These are phyloP conservation scores for Fraxinus sp. DNA, from an alignment of 305 asterid genomes.

Conservation along the genomic window DNA sequence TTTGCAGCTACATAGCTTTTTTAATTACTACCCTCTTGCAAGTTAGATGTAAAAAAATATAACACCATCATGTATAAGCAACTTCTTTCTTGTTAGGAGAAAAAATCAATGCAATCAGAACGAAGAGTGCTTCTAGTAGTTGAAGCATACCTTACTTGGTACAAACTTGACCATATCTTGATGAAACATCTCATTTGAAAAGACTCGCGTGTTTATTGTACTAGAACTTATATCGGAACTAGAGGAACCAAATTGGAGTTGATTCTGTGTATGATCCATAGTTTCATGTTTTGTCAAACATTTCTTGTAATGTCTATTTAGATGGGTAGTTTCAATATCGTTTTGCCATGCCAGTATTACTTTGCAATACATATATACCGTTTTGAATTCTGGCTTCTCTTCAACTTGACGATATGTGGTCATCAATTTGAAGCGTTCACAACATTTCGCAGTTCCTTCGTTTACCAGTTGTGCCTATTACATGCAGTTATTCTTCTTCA, in stretches of 20 bases:
- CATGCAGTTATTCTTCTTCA: not conserved
- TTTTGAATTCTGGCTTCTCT: not conserved
- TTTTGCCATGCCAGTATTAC: not conserved
- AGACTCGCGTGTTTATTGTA: not conserved
- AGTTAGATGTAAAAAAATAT: no score
- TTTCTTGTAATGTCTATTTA: not conserved
- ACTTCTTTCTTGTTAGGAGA: not conserved
- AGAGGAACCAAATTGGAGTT: not conserved
- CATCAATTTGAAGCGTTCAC: not conserved
- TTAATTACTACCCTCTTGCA: no score
- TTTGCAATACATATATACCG: no score
- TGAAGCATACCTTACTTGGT: no score
- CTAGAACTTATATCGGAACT: not conserved
- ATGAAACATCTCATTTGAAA: not conserved
- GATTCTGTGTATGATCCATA: not conserved
- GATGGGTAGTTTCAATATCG: not conserved
- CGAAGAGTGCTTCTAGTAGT: not conserved
- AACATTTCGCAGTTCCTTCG: not conserved
- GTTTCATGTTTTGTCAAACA: not conserved
- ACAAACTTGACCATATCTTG: not conserved
- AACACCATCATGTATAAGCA: not conserved
- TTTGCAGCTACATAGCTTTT: not conserved
- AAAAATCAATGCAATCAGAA: not conserved
- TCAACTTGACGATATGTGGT: not conserved
- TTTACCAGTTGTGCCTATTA: not conserved